phyloP scores from a whole-genome alignment of 305 asterid genomes.

The Rubia tinctorum region DNA sequence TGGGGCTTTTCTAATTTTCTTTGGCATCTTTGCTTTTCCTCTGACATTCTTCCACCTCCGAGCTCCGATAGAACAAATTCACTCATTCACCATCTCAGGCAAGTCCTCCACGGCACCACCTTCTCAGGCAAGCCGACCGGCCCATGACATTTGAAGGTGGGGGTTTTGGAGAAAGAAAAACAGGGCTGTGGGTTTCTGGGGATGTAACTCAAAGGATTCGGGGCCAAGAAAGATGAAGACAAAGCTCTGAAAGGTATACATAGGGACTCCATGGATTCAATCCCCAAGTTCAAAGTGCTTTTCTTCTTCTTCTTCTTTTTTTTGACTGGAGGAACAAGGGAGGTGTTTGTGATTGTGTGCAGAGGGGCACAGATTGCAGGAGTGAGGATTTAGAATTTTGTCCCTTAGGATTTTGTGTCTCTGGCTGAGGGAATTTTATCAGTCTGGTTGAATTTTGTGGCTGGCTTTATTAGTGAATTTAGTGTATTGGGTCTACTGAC shows the following conservation, averaged over 20 bases:
- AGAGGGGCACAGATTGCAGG: background rate
- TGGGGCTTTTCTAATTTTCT: no score
- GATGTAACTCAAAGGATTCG: slow-evolving; percentile 29
- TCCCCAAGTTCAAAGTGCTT: no score
- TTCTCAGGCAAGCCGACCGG: no score
- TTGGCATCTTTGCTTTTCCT: no score
- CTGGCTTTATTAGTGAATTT: background rate
- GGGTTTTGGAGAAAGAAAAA: slow-evolving; percentile 14
- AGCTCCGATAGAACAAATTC: no score
- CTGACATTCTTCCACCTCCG: no score
- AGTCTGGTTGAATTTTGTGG: background rate
- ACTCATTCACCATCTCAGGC: no score
- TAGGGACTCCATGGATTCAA: slow-evolving; percentile 44
- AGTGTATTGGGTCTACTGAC: background rate
- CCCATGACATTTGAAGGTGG: slow-evolving; percentile 26
- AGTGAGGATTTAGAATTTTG: background rate
- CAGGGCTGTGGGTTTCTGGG: slow-evolving; percentile 19
- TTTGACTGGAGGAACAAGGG: background rate
- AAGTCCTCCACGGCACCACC: no score
- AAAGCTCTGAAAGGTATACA: slow-evolving; percentile 40
- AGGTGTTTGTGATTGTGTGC: no score
- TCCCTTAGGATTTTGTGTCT: no score
- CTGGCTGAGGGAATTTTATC: background rate
- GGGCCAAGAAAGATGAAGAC: slow-evolving; percentile 33
- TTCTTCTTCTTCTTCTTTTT: no score